phyloP scores from a whole-genome alignment of 129 eudicot species.

The Flaveria sonorensis region DNA sequence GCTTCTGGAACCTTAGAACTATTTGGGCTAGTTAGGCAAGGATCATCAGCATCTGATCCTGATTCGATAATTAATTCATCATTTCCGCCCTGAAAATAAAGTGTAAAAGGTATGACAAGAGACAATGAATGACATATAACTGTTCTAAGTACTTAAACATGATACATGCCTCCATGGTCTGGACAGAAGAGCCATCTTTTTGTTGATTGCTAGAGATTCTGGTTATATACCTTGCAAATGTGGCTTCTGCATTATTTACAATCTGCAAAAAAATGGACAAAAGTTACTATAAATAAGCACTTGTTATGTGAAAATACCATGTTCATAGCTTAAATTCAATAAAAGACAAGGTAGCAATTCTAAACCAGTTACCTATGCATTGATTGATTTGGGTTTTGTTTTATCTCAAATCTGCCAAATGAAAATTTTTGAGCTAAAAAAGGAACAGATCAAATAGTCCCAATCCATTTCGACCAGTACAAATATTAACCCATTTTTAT shows the following conservation, averaged over 20 bases:
- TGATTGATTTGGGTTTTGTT: background rate
- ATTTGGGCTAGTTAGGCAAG: slow-evolving; percentile 49
- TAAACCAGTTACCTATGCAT: background rate
- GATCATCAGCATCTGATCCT: slow-evolving; percentile 58
- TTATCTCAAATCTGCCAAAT: background rate
- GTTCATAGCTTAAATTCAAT: too few species aligned
- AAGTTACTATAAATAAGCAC: too few species aligned
- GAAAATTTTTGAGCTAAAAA: background rate
- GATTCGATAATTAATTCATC: slow-evolving; percentile 45
- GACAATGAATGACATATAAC: background rate
- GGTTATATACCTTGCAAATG: slow-evolving; percentile 48
- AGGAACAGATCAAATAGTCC: background rate
- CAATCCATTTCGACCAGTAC: background rate
- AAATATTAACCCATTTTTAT: background rate
- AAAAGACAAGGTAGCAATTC: too few species aligned
- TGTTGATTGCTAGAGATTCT: slow-evolving; percentile 42
- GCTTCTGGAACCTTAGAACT: slow-evolving; percentile 36
- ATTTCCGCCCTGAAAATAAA: slow-evolving; percentile 55
- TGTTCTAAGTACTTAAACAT: background rate
- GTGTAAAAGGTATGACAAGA: slow-evolving; percentile 19
- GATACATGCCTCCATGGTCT: slow-evolving; percentile 52
- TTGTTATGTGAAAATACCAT: too few species aligned
- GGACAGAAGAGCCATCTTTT: slow-evolving; percentile 45
- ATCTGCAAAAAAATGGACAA: too few species aligned
- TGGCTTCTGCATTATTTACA: slow-evolving; percentile 51